A percentile compares a stretch with the other conserved stretches of the same genome.
Evolutionary conservation across 2,329 filamentous ascomycete genomes (phyloP).

Genomic region (Leptosphaerulina australis): DNA sequence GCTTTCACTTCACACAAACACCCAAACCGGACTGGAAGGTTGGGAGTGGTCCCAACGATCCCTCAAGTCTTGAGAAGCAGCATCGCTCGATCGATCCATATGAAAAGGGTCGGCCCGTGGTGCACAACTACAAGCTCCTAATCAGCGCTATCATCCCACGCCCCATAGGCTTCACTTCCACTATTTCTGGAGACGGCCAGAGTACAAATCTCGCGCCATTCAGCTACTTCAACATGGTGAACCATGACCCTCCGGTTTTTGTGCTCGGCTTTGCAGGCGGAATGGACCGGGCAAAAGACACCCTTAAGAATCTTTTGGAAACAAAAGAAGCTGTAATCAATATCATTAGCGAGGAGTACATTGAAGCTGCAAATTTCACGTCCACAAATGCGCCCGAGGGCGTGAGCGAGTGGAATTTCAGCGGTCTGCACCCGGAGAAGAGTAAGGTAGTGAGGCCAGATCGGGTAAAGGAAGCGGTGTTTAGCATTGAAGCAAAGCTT

Average conservation of each 20-base stretch:
- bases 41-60: slow-evolving; percentile 68
- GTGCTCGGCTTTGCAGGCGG: slow-evolving; percentile 66
- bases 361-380: slow-evolving; percentile 87
- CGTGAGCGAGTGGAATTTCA: slow-evolving; percentile 77
- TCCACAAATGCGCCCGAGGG: slow-evolving; percentile 79
- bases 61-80: slow-evolving; percentile 57
- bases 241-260: slow-evolving; percentile 87
- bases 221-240: slow-evolving; percentile 82
- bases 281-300: slow-evolving; percentile 73
- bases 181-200: slow-evolving; percentile 64
- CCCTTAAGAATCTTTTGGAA: slow-evolving; percentile 73
- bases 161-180: slow-evolving; percentile 72
- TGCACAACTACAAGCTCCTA: slow-evolving; percentile 88
- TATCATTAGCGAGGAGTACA: slow-evolving; percentile 81
- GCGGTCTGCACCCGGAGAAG: slow-evolving; percentile 73
- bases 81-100: slow-evolving; percentile 85
- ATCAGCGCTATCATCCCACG: slow-evolving; percentile 83
- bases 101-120: slow-evolving; percentile 67
- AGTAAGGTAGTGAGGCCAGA: slow-evolving; percentile 71
- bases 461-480: slow-evolving; percentile 80
- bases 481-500: slow-evolving; percentile 81
- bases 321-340: slow-evolving; percentile 78
- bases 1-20: slow-evolving; percentile 67
- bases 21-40: slow-evolving; percentile 68
- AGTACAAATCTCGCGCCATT: slow-evolving; percentile 83